Percentiles rank a stretch among this genome's conserved stretches.
Evolutionary conservation across 306 rosid genomes (phyloP).

Genomic region (Leucaena leucocephala): DNA sequence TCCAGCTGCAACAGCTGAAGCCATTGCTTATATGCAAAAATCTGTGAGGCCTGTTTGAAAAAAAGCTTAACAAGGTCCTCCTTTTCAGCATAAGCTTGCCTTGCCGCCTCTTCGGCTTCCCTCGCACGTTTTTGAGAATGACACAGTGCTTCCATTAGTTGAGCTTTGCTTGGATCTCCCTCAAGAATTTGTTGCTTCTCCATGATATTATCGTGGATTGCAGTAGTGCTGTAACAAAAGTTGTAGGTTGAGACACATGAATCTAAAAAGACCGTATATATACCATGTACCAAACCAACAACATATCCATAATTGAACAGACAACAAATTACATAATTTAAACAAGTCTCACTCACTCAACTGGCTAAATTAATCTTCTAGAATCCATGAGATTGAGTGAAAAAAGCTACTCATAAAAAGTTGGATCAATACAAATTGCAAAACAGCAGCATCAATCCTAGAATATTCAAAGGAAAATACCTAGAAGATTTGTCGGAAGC

Average conservation of each 20-base stretch:
- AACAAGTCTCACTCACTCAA: constrained; percentile 10
- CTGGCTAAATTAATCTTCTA: neutral
- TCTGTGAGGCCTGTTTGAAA: constrained; percentile 86
- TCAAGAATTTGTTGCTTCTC: constrained; percentile 44
- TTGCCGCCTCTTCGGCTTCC: constrained; percentile 93
- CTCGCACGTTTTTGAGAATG: constrained; percentile 98
- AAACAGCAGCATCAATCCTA: neutral
- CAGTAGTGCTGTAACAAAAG: constrained; percentile 31
- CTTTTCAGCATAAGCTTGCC: constrained; percentile 79
- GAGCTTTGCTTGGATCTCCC: constrained; percentile 60
- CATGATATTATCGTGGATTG: constrained; percentile 29
- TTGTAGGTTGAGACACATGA: constrained; percentile 31
- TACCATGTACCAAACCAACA: neutral
- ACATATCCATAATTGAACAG: neutral
- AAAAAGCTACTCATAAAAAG: neutral
- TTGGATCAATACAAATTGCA: constrained; percentile 1
- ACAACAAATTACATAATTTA: neutral
- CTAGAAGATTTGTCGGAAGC: constrained; percentile 53
- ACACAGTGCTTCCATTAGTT: constrained; percentile 80
- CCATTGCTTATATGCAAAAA: constrained; percentile 97
- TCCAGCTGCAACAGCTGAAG: constrained; percentile 84
- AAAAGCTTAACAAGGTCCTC: constrained; percentile 77
- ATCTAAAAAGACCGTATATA: neutral
- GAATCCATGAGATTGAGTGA: neutral
- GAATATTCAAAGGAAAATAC: constrained; percentile 45